A percentile compares a stretch with the other conserved stretches of the same genome.
phyloP scores from a whole-genome alignment of 257 asterid species.

The Scutellaria minor region DNA sequence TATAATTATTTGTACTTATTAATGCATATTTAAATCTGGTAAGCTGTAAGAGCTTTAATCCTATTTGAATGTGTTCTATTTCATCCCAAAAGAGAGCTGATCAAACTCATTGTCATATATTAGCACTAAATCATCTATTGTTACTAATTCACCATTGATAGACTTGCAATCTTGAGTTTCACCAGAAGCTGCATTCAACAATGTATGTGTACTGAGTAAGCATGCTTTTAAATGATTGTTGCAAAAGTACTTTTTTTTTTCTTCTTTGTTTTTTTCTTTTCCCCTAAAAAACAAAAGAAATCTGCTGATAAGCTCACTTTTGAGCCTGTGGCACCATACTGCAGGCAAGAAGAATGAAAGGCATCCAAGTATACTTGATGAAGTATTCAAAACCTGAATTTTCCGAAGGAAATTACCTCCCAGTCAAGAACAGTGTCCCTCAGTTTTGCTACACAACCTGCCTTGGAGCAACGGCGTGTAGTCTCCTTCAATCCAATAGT shows the following conservation, averaged over 20 bases:
- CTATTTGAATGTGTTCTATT: background rate
- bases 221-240: slow-evolving; percentile 16
- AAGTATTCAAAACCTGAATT: slow-evolving; percentile 21
- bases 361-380: slow-evolving; percentile 13
- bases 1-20: slow-evolving; percentile 23
- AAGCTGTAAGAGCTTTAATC: background rate
- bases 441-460: slow-evolving; percentile 74
- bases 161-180: slow-evolving; percentile 22
- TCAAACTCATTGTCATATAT: background rate
- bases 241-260: background rate
- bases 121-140: slow-evolving; percentile 18
- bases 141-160: slow-evolving; percentile 20
- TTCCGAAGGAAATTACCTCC: slow-evolving; percentile 68
- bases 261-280: background rate
- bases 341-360: slow-evolving; percentile 11
- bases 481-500: slow-evolving; percentile 94
- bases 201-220: background rate
- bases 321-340: background rate
- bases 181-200: background rate
- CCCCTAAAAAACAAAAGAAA: slow-evolving; percentile 11
- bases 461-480: slow-evolving; percentile 70
- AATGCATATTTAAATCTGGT: background rate
- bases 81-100: slow-evolving; percentile 15
- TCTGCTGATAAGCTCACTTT: slow-evolving; percentile 9
- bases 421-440: slow-evolving; percentile 97